Conservation (phyloP, 2,329 filamentous ascomycete genomes). For the Coniochaeta sp. region DNA sequence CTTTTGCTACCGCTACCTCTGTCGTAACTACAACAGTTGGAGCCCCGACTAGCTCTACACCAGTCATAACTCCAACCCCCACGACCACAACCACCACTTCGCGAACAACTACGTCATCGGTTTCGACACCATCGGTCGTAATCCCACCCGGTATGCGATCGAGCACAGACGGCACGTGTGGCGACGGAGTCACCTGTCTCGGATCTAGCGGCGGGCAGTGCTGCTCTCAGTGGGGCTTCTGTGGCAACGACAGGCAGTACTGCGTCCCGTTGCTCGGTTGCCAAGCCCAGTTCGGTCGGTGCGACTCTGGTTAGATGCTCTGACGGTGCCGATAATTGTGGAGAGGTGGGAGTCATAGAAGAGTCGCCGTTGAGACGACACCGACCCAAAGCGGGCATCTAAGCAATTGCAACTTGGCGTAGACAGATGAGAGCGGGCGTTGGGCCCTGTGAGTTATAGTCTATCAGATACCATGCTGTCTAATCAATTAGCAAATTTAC, state of each 20-base stretch:
- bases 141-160: conserved; percentile 13
- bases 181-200: conserved; percentile 14
- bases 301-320: conserved; percentile 10
- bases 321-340: neutral
- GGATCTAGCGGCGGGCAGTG: conserved; percentile 15
- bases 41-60: neutral
- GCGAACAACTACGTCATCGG: conserved; percentile 5
- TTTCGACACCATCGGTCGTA: conserved; percentile 6
- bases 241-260: conserved; percentile 20
- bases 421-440: neutral
- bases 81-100: conserved; percentile 3
- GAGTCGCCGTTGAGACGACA: neutral
- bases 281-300: conserved; percentile 20
- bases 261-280: conserved; percentile 19
- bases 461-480: neutral
- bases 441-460: neutral
- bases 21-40: neutral
- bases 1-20: neutral
- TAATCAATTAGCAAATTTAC: neutral
- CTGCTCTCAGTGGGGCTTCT: conserved; percentile 20
- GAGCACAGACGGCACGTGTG: conserved; percentile 16
- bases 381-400: neutral
- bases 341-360: neutral
- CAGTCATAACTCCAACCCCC: neutral
- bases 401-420: neutral